A percentile compares a stretch with the other conserved stretches of the same genome.
Conservation (phyloP, 2,329 filamentous ascomycete genomes). For the Apiospora pterosperma region DNA sequence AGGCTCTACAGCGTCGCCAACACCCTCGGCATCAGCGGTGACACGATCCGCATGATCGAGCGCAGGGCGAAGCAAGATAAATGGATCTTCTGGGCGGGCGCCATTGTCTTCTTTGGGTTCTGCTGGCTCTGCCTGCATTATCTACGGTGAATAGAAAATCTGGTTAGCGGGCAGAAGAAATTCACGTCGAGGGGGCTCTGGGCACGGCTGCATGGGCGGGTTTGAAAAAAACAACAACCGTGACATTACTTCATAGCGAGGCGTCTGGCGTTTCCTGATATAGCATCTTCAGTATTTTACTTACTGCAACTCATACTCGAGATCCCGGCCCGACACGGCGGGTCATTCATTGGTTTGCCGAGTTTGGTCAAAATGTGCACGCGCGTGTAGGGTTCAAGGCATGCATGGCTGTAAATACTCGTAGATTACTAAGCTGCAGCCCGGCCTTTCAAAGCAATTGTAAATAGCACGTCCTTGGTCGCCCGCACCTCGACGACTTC, state of each 20-base stretch:
- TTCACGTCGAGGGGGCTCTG: background rate
- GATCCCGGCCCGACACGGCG: background rate
- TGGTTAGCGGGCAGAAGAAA: constrained; percentile 11
- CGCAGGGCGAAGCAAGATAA: constrained; percentile 90
- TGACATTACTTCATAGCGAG: constrained; percentile 17
- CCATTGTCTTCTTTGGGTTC: constrained; percentile 82
- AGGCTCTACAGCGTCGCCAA: constrained; percentile 90
- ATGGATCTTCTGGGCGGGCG: constrained; percentile 92
- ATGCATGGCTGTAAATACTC: background rate
- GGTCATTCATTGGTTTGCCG: background rate
- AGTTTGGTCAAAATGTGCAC: background rate
- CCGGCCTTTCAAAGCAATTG: constrained; percentile 56
- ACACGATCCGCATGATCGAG: constrained; percentile 97
- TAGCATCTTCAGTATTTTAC: background rate
- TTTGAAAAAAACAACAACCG: background rate
- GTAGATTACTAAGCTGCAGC: background rate
- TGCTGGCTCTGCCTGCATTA: constrained; percentile 90
- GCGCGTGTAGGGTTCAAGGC: background rate
- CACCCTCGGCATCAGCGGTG: constrained; percentile 87
- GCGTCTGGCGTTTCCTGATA: constrained; percentile 17
- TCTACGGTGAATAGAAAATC: constrained; percentile 53
- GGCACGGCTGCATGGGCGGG: background rate
- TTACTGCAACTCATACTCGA: background rate
- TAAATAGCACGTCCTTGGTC: constrained; percentile 67
- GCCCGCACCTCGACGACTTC: constrained; percentile 61